Conservation (phyloP, 2,329 filamentous ascomycete genomes). For the Talaromyces pinophilus region DNA sequence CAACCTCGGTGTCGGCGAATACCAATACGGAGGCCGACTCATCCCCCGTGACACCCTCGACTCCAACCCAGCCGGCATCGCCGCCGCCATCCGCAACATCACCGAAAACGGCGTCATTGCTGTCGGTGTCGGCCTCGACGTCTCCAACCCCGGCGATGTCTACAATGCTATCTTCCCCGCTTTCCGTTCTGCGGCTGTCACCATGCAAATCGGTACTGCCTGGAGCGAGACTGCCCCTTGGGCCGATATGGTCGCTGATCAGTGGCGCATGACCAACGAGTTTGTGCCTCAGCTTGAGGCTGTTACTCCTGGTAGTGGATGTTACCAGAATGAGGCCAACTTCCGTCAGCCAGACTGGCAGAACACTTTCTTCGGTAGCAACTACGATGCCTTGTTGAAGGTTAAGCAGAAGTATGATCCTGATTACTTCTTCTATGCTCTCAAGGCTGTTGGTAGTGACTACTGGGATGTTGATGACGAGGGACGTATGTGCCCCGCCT, state of each 20-base stretch:
- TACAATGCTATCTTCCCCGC: slow-evolving; percentile 46
- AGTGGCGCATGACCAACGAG: slow-evolving; percentile 1
- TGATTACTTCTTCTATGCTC: slow-evolving; percentile 14
- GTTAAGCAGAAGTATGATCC: slow-evolving; percentile 35
- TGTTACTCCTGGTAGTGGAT: slow-evolving; percentile 21
- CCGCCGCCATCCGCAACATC: slow-evolving; percentile 37
- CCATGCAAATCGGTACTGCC: slow-evolving; percentile 38
- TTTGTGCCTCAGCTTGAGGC: slow-evolving; percentile 19
- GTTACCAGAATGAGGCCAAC: slow-evolving; percentile 28
- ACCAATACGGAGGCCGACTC: slow-evolving; percentile 37
- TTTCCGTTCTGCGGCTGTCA: slow-evolving; percentile 40
- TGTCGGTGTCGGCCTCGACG: slow-evolving; percentile 41
- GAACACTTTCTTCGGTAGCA: slow-evolving; percentile 28
- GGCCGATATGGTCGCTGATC: slow-evolving; percentile 22
- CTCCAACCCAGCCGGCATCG: slow-evolving; percentile 34
- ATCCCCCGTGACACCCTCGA: slow-evolving; percentile 39
- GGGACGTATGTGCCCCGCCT: slow-evolving; percentile 11
- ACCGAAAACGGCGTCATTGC: slow-evolving; percentile 38
- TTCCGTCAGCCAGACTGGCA: slow-evolving; percentile 28
- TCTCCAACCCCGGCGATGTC: slow-evolving; percentile 36
- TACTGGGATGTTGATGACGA: slow-evolving; percentile 12
- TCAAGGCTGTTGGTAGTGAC: slow-evolving; percentile 17
- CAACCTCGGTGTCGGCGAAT: slow-evolving; percentile 17
- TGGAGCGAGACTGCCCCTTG: slow-evolving; percentile 44
- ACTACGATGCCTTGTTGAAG: slow-evolving; percentile 30